A percentile compares a stretch with the other conserved stretches of the same genome.
Conservation (phyloP, 345 rosid species). For the Aquilaria yunnanensis region DNA sequence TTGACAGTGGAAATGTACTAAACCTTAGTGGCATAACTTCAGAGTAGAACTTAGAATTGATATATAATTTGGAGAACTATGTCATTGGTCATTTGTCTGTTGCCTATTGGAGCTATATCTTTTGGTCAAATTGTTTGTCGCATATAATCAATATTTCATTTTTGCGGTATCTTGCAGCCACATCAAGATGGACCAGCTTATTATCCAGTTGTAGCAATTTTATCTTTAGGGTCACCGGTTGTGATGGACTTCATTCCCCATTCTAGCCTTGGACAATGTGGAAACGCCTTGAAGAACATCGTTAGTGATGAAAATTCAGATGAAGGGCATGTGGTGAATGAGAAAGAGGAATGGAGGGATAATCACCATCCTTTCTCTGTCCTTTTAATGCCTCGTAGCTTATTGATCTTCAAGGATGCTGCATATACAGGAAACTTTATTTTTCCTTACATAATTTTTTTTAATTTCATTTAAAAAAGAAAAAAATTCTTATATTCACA, state of each 20-base stretch:
- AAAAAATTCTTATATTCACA: neutral
- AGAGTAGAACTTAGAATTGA: no score
- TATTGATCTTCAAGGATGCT: constrained; percentile 78
- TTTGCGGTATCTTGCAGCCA: constrained; percentile 38
- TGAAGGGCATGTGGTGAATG: constrained; percentile 18
- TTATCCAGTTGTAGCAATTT: constrained; percentile 79
- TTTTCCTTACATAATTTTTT: neutral
- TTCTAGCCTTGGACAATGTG: constrained; percentile 30
- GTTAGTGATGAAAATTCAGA: constrained; percentile 11
- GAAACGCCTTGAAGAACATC: constrained; percentile 1
- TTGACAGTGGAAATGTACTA: no score
- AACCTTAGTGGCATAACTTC: no score
- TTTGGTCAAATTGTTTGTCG: neutral
- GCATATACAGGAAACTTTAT: constrained; percentile 10
- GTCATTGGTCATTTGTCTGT: no score
- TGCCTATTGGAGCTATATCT: neutral
- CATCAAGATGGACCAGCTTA: constrained; percentile 98
- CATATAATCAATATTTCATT: neutral
- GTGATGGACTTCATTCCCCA: constrained; percentile 88
- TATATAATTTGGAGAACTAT: no score
- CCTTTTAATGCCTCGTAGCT: constrained; percentile 71
- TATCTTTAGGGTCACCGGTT: constrained; percentile 77
- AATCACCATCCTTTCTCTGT: constrained; percentile 51
- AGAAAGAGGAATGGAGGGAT: constrained; percentile 20
- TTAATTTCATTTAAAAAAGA: neutral